Evolutionary conservation across 805 yeast genomes (phyloP), one percentile per base, ranked within the genome.

Genomic region (Cyberlindnera mississippiensis): DNA sequence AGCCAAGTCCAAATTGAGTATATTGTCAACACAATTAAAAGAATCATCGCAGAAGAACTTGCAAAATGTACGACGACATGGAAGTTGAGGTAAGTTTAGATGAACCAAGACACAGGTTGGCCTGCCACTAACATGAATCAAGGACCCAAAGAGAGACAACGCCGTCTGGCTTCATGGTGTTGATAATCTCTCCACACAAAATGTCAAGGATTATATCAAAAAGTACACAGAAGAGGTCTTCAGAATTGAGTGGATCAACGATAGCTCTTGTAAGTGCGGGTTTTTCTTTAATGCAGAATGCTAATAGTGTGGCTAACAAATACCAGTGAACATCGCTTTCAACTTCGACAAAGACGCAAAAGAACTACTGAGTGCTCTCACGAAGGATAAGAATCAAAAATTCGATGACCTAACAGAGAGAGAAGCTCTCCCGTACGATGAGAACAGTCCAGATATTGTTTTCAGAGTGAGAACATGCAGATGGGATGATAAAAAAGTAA

Each of bases 171-270:
- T 57, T 6, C 39, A 42, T 40, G 62, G 62, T 13, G 60, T 57
- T 12, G 60, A 57, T 40, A 48, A 53, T 19, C 45, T 56, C 16
- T 57, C 62, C 9, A 52, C 59, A 6, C 28, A 45, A 4, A 49
- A 52, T 11, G 33, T 57, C 16, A 55, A 50, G 24, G 26, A 27
- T 4, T 57, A 56, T 29, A 18, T 53, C n/a, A 47, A 47, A 13
- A 39, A 38, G 13, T 41, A 36, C 35, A 40, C 51, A 4, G 49
- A 48, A 2, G 44, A 46, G 13, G 38, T 41, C 9, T 53, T 52
- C 38, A 53, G 47, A 18, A 30, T 56, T 13, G 60, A 57, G 31
- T 57, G 62, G 62, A 49, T 57, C 20, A 55, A 57, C 37, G 62
- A 57, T 27, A 28, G 45, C 1, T 45, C 51, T 1, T 18, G 60